Conservation (phyloP, 495 filamentous ascomycete genomes). For the Neurospora tetraspora region DNA sequence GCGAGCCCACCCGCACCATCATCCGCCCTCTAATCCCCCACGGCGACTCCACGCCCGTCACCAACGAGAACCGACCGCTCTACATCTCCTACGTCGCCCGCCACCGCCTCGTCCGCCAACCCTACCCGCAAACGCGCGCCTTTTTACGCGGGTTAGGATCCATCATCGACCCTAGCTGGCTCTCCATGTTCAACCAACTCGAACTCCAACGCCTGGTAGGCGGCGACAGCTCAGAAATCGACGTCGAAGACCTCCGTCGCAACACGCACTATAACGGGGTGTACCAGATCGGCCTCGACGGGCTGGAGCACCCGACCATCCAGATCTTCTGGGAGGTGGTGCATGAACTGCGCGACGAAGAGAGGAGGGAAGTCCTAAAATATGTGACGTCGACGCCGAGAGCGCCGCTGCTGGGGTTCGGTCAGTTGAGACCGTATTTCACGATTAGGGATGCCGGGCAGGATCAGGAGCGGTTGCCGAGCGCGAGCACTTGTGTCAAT, state of each 20-base stretch:
- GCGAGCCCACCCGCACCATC: conserved; percentile 40
- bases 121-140: conserved; percentile 65
- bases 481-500: conserved; percentile 96
- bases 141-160: conserved; percentile 77
- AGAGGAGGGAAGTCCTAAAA: conserved; percentile 79
- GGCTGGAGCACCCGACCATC: conserved; percentile 72
- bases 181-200: conserved; percentile 96
- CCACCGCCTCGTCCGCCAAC: conserved; percentile 74
- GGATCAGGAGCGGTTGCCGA: conserved; percentile 74
- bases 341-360: conserved; percentile 57
- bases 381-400: conserved; percentile 92
- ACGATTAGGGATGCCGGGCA: conserved; percentile 79
- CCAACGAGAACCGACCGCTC: conserved; percentile 81
- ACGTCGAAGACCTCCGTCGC: conserved; percentile 75
- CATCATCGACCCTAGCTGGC: conserved; percentile 87
- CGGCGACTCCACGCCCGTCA: conserved; percentile 72
- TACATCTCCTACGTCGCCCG: conserved; percentile 89
- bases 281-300: conserved; percentile 80
- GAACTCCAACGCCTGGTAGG: conserved; percentile 90
- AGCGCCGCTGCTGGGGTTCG: conserved; percentile 87
- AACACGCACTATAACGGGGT: conserved; percentile 84
- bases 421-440: conserved; percentile 74
- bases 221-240: conserved; percentile 73
- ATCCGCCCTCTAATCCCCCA: conserved; percentile 65
- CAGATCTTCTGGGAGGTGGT: conserved; percentile 89